Evolutionary conservation across 257 asterid species (phyloP), one percentile per base, ranked within the genome.

Genomic region (Craterostigma plantagineum): DNA sequence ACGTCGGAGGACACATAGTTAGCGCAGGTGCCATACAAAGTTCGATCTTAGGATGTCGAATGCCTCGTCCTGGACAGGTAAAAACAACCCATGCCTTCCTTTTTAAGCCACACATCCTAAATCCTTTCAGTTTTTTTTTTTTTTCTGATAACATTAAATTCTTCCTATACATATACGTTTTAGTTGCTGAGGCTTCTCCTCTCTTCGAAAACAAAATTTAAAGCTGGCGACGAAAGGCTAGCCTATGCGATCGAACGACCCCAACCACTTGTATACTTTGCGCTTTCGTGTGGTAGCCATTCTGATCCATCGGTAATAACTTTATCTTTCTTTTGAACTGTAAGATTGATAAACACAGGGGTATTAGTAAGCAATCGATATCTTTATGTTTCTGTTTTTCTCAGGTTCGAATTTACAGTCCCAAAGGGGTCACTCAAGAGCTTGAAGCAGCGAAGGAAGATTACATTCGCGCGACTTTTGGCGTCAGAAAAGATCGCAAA

Each of bases 11-110:
- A 35, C 91, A 70, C 47, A 48, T 84, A 45, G 60, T 91, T n/a
- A 91, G 92, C 42, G 96, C 96, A n/a, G 92, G 77, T 61, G 66
- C 50, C 53, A 84, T 91, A 63, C 96, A 84, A 38, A 84, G 67
- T 39, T 72, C 77, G 4, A 84, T 91, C 55, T 67, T 91, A 54
- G 84, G 94, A 39, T 80, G 96, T 50, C 76, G 93, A 61, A 64
- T 75, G 69, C 61, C 85, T 53, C 91, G 84, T 35, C 90, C 96
- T 40, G 91, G 77, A 49, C 96, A 75, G 98, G 98, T 87, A 70
- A 42, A 48, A 42, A 39, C 40, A 11, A 42, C 30, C 30, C 30
- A 23, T 23, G n/a, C n/a, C n/a, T n/a, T n/a, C n/a, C n/a, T n/a
- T n/a, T n/a, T n/a, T n/a, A 23, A 23, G 6, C 30, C 30, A 23